Evolutionary conservation across 805 yeast genomes (phyloP).

Genomic region (Tetrapisispora taiwanensis): DNA sequence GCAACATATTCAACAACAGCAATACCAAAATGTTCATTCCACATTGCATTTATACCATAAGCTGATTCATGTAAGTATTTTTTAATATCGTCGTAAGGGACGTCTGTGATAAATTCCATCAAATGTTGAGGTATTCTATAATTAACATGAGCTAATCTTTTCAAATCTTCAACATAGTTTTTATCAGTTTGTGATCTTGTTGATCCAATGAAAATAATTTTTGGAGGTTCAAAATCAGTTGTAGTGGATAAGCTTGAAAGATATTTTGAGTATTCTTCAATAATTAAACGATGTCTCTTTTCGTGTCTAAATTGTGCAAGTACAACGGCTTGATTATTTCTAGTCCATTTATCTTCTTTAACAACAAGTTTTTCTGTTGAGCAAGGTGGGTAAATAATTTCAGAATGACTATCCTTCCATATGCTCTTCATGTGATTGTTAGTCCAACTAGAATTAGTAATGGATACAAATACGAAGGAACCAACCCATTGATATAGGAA

Average conservation of each 20-base stretch:
- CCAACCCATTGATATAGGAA: conserved; percentile 58
- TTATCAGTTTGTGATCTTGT: conserved; percentile 65
- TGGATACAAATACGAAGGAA: conserved; percentile 49
- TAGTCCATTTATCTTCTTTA: conserved; percentile 19
- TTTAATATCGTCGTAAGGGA: conserved; percentile 55
- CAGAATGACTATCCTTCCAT: conserved; percentile 44
- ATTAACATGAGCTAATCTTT: conserved; percentile 32
- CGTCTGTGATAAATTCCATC: conserved; percentile 56
- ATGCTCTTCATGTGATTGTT: conserved; percentile 54
- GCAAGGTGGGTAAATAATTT: conserved; percentile 80
- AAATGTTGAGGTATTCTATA: conserved; percentile 34
- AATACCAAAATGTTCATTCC: conserved; percentile 99
- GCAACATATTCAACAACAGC: conserved; percentile 90
- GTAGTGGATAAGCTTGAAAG: conserved; percentile 17
- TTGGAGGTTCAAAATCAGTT: conserved; percentile 32
- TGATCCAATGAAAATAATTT: conserved; percentile 70
- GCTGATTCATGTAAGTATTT: conserved; percentile 44
- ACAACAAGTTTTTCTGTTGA: conserved; percentile 49
- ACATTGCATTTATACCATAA: conserved; percentile 90
- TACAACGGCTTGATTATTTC: conserved; percentile 31
- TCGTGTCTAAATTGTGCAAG: conserved; percentile 95
- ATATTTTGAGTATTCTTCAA: conserved; percentile 54
- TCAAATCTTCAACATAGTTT: conserved; percentile 42
- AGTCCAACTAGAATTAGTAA: conserved; percentile 92
- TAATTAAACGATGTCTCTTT: conserved; percentile 70